Base-by-base conservation (phyloP, 2,329 filamentous ascomycete genomes). In the Biscogniauxia sp. region DNA sequence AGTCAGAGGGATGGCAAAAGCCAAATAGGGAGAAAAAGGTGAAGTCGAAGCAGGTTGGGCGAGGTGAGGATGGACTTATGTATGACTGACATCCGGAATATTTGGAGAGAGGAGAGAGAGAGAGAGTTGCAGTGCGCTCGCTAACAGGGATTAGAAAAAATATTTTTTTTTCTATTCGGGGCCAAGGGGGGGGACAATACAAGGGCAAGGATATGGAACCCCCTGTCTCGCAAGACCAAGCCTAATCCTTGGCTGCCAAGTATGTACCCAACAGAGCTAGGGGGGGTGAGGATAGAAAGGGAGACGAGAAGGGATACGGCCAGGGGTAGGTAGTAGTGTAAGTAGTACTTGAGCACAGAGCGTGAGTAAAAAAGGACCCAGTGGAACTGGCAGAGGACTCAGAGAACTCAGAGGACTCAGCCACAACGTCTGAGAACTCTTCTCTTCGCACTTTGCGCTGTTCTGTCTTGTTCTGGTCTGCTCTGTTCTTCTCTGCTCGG, bases 1-100 rank as follows among this genome's bases (percentile, higher is more conserved):
- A 66, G 60, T 63, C 67, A 67, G 25, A 62, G 60, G 59, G 56
- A 72, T 73, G 70, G 72, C 71, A 60, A 63, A 71, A 68, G 70
- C 70, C 71, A 72, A 70, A 70, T 68, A 68, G 64, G 59, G 67
- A 62, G 64, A 67, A 61, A 63, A 55, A 61, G 57, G 60, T 61
- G 52, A 57, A 58, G 15, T 15, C 32, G 53, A 53, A 61, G 64
- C 66, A 61, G 63, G 64, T 67, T 65, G 69, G 68, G 68, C 63
- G 69, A 64, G 66, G 67, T 49, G 53, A 55, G n/a, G 25, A 59
- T 57, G 57, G 50, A 53, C 59, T 59, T 61, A 57, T 62, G 59
- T 56, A 55, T 55, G 26, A 32, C 26, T 55, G 26, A 32, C 26
- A 26, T 37, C 53, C 37, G n/a, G n/a, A 19, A 15, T 45, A 45